Base-by-base conservation (phyloP, 805 yeast genomes). In the Candida bentonensis region DNA sequence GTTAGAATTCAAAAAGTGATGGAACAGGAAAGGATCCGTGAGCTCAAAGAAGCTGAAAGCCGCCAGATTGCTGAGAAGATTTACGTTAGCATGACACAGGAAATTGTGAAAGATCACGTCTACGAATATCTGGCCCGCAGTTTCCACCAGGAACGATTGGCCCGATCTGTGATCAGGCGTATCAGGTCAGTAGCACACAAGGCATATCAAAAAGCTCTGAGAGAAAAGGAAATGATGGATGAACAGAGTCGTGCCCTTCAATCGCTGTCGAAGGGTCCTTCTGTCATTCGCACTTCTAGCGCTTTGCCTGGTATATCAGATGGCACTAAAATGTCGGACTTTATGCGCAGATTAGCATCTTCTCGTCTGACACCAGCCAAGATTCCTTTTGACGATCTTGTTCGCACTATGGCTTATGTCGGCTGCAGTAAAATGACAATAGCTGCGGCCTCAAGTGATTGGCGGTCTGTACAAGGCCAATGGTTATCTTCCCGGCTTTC, bases 41-140 rank as follows among this genome's bases (percentile, higher is more conserved):
- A 34, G 25, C 26, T 15, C 9, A 28, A 42, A 25, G 28, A 23
- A 22, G 41, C 23, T 15, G n/a, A 33, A 33, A 27, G 15, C 23
- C 47, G 5, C 43, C 67, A 1, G 13, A 21, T 46, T 21, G 56
- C 76, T 2, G 56, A 66, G 0, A 46, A 59, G 0, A 60, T 79
- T n/a, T 55, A 72, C 39, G 88, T 82, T 50, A 65, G 72, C 30
- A 55, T 74, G 0, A 21, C 75, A 68, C 52, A 58, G 70, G 30
- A 57, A 62, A 2, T 59, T 65, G 0, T 53, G 70, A 36, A 70
- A 70, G 23, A 55, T 64, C 2, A 59, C 62, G 40, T 40, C 15
- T 26, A 15, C 13, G 13, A 42, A 13, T 21, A 46, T 5, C 22
- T 28, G 9, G 82, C 92, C 0, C 69, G 64, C n/a, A 25, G 48